phyloP scores from a whole-genome alignment of 164 flowering plant species.

The Aristolochia contorta region DNA sequence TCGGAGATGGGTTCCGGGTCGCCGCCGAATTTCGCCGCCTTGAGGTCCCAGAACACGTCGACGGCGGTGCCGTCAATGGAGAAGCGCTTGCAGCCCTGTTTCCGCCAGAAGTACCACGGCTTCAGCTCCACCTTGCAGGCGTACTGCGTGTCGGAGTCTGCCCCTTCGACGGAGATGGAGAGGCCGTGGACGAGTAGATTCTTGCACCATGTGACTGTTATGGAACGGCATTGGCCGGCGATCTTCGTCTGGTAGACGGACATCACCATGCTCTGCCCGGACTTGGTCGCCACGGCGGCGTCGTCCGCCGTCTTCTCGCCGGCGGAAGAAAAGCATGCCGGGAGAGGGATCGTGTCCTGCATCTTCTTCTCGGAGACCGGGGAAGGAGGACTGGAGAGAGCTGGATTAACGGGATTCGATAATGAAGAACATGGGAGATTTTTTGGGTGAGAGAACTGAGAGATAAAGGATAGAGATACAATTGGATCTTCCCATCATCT shows the following conservation, averaged over 20 bases:
- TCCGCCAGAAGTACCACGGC: conserved; percentile 70
- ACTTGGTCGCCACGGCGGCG: conserved; percentile 30
- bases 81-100: conserved; percentile 51
- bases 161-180: conserved; percentile 45
- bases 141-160: conserved; percentile 27
- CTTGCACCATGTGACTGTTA: conserved; percentile 75
- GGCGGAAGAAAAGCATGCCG: conserved; percentile 58
- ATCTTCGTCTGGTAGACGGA: conserved; percentile 26
- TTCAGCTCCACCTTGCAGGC: conserved; percentile 63
- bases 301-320: conserved; percentile 40
- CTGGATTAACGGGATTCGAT: neutral
- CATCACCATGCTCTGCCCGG: conserved; percentile 36
- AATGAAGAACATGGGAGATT: neutral
- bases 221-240: conserved; percentile 39
- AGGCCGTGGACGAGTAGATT: conserved; percentile 58
- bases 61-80: conserved; percentile 30
- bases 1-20: conserved; percentile 59
- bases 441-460: neutral
- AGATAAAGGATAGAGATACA: neutral
- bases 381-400: conserved; percentile 5
- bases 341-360: conserved; percentile 65
- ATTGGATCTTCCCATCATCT: neutral
- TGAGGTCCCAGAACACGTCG: conserved; percentile 61
- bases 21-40: conserved; percentile 45
- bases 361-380: conserved; percentile 14